A percentile compares a stretch with the other conserved stretches of the same genome.
Conservation (phyloP, 2,329 filamentous ascomycete species). For the Sarocladiaceae sp. region DNA sequence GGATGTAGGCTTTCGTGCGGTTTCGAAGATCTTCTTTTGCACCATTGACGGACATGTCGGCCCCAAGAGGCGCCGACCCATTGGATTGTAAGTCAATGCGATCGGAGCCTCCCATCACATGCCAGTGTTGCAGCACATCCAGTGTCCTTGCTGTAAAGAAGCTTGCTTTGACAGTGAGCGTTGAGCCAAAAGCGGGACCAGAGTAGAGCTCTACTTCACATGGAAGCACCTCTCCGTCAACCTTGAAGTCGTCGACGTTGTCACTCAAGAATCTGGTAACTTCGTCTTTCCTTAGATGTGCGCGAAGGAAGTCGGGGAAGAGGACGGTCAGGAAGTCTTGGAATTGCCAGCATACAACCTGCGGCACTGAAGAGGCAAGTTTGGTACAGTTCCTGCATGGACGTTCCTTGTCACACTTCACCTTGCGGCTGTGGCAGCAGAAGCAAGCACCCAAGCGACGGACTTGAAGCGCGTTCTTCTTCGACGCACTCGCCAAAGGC, state of each 20-base stretch:
- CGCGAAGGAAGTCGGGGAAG: conserved; percentile 46
- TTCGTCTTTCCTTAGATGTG: conserved; percentile 43
- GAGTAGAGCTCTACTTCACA: conserved; percentile 43
- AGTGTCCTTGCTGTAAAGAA: conserved; percentile 44
- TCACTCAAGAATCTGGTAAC: conserved; percentile 41
- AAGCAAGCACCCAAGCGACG: conserved; percentile 51
- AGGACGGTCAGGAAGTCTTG: conserved; percentile 46
- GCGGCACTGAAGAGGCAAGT: conserved; percentile 41
- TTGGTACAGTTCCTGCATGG: conserved; percentile 53
- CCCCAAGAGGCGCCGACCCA: conserved; percentile 42
- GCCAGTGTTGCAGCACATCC: conserved; percentile 47
- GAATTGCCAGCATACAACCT: conserved; percentile 54
- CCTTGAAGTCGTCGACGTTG: conserved; percentile 39
- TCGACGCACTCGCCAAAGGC: conserved; percentile 46
- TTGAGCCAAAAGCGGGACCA: conserved; percentile 36
- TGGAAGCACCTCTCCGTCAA: conserved; percentile 32
- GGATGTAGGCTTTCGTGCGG: conserved; percentile 41
- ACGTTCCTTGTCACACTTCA: conserved; percentile 49
- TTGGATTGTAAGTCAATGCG: conserved; percentile 34
- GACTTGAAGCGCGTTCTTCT: conserved; percentile 48
- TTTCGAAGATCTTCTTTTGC: conserved; percentile 41
- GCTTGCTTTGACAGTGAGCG: conserved; percentile 41
- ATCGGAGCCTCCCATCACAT: conserved; percentile 31
- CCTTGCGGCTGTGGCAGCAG: conserved; percentile 53
- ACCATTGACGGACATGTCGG: conserved; percentile 35